phyloP scores from a whole-genome alignment of 2,329 filamentous ascomycete genomes.

The Phialophora tarda region DNA sequence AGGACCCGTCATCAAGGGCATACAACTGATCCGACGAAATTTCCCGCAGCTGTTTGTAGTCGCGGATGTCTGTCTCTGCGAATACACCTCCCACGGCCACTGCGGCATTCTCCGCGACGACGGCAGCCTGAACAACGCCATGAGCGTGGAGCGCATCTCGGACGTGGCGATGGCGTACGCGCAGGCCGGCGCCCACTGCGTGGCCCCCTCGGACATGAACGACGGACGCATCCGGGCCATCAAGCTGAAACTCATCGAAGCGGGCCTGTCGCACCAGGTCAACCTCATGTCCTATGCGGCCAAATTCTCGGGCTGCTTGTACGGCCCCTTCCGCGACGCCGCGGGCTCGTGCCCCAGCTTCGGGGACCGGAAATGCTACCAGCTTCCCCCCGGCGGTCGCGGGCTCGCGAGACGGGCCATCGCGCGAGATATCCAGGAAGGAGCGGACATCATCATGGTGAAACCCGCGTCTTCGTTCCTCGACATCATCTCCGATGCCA shows the following conservation, averaged over 20 bases:
- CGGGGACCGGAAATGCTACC: slow-evolving; percentile 95
- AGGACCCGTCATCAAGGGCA: slow-evolving; percentile 86
- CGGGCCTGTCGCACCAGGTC: slow-evolving; percentile 87
- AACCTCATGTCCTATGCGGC: slow-evolving; percentile 97
- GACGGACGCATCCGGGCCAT: slow-evolving; percentile 96
- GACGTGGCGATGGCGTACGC: slow-evolving; percentile 98
- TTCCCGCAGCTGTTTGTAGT: slow-evolving; percentile 93
- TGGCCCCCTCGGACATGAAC: slow-evolving; percentile 98
- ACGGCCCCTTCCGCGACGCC: slow-evolving; percentile 96
- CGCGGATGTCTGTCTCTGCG: slow-evolving; percentile 94
- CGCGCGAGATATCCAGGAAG: slow-evolving; percentile 84
- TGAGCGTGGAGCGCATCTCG: slow-evolving; percentile 91
- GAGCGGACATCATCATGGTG: slow-evolving; percentile 98
- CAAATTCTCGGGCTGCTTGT: slow-evolving; percentile 95
- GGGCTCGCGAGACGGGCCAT: slow-evolving; percentile 92
- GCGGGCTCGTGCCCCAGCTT: slow-evolving; percentile 90
- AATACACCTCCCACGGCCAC: slow-evolving; percentile 97
- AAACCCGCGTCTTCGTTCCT: slow-evolving; percentile 96
- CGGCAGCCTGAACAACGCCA: slow-evolving; percentile 86
- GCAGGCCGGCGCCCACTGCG: slow-evolving; percentile 92
- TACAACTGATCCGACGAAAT: slow-evolving; percentile 78
- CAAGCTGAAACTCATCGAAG: slow-evolving; percentile 96
- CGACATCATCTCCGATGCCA: slow-evolving; percentile 97
- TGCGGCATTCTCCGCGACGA: slow-evolving; percentile 95
- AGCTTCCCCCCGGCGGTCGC: slow-evolving; percentile 88